phyloP scores from a whole-genome alignment of 371 early-diverging fungal species.

The Syncephalastrum monosporum region DNA sequence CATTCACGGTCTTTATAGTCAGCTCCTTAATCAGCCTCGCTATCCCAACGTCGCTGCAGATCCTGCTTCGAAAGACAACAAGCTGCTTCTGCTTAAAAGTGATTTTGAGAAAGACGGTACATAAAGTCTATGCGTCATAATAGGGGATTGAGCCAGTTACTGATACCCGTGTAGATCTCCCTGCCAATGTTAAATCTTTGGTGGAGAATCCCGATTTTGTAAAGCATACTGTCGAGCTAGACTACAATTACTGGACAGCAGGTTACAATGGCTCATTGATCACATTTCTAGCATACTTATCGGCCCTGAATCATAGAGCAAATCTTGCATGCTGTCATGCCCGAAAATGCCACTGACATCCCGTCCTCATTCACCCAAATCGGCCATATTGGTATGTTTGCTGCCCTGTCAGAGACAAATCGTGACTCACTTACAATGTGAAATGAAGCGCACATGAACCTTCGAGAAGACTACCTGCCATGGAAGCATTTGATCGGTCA shows the following conservation, averaged over 20 bases:
- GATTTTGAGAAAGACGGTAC: conserved; percentile 38
- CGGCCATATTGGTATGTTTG: conserved; percentile 84
- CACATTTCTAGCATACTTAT: conserved; percentile 1
- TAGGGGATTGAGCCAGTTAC: conserved; percentile 30
- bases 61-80: conserved; percentile 51
- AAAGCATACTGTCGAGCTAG: conserved; percentile 55
- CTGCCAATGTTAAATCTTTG: no score
- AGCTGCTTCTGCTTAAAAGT: conserved; percentile 61
- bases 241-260: conserved; percentile 79
- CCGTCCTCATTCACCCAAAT: conserved; percentile 92
- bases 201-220: conserved; percentile 46
- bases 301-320: conserved; percentile 60
- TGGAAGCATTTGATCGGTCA: conserved; percentile 92
- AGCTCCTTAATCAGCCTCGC: conserved; percentile 71
- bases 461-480: conserved; percentile 85
- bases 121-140: background rate
- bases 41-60: conserved; percentile 70
- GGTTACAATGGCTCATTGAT: conserved; percentile 36
- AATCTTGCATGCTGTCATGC: conserved; percentile 86
- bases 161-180: conserved; percentile 37
- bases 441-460: conserved; percentile 88
- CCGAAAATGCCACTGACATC: conserved; percentile 73
- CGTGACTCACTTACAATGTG: background rate
- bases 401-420: background rate
- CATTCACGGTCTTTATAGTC: conserved; percentile 28